Evolutionary conservation across 306 rosid species (phyloP).

Genomic region (Pyrus pyrifolia): DNA sequence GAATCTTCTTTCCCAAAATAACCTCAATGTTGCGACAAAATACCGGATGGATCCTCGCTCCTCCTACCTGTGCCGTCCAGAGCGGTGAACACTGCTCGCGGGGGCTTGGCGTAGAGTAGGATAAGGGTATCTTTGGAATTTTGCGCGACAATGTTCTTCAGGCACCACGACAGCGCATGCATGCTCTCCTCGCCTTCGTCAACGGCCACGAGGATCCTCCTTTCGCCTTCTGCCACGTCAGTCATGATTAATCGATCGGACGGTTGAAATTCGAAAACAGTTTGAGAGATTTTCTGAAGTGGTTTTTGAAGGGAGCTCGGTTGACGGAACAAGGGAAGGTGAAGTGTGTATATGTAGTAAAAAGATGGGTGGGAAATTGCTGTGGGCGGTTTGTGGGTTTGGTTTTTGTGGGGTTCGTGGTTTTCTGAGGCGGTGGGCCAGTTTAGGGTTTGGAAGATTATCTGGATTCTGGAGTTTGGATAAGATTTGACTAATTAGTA

Average conservation of each 20-base stretch:
- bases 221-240: conserved; percentile 30
- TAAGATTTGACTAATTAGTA: not conserved
- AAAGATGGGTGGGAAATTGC: not conserved
- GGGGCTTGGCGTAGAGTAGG: conserved; percentile 64
- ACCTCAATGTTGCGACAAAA: not conserved
- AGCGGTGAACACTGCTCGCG: conserved; percentile 37
- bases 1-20: not conserved
- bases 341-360: conserved; percentile 1
- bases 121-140: conserved; percentile 59
- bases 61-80: conserved; percentile 63
- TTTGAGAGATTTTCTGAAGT: not conserved
- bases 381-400: conserved; percentile 41
- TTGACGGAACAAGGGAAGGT: not conserved
- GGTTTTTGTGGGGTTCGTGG: conserved; percentile 9
- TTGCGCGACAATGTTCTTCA: conserved; percentile 39
- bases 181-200: conserved; percentile 89
- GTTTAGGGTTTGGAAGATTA: not conserved
- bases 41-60: not conserved
- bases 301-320: not conserved
- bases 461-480: not conserved
- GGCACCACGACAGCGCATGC: conserved; percentile 77
- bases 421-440: conserved; percentile 12
- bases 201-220: conserved; percentile 75
- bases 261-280: not conserved
- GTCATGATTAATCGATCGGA: conserved; percentile 30